These are phyloP conservation scores for Adansonia digitata DNA, from an alignment of 345 rosid genomes.

Conservation along the genomic window DNA sequence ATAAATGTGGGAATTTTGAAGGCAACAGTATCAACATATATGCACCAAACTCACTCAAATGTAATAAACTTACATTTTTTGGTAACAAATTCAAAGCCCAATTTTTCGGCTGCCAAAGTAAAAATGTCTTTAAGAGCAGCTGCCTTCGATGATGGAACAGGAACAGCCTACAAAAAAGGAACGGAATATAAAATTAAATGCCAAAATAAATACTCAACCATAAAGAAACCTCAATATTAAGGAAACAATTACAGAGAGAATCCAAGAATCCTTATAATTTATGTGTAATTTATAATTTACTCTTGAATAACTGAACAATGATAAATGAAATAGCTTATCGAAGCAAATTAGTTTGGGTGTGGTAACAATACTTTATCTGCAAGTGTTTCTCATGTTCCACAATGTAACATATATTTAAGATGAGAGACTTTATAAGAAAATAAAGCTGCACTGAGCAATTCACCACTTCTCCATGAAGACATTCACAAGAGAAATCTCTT, in stretches of 20 bases:
- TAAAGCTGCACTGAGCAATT: background rate
- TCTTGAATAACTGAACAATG: background rate
- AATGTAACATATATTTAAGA: background rate
- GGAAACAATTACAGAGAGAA: background rate
- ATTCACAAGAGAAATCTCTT: slow-evolving; percentile 1
- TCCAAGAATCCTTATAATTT: background rate
- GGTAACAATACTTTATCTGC: background rate
- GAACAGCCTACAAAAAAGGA: slow-evolving; percentile 49
- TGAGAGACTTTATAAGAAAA: background rate
- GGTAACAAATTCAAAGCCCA: slow-evolving; percentile 69
- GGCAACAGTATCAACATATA: background rate
- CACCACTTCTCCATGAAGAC: background rate
- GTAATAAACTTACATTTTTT: slow-evolving; percentile 47
- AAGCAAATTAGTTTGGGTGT: background rate
- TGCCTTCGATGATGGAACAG: slow-evolving; percentile 71
- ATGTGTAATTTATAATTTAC: background rate
- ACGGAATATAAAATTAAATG: background rate
- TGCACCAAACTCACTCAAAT: background rate
- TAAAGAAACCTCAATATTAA: background rate
- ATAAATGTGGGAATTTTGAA: background rate
- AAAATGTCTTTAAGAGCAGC: slow-evolving; percentile 57
- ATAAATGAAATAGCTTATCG: background rate
- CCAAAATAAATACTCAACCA: background rate
- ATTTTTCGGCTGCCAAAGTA: slow-evolving; percentile 73
- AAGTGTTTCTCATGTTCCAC: background rate